Evolutionary conservation across 371 early-diverging fungal genomes (phyloP).

Genomic region (Apophysomyces trapeziformis): DNA sequence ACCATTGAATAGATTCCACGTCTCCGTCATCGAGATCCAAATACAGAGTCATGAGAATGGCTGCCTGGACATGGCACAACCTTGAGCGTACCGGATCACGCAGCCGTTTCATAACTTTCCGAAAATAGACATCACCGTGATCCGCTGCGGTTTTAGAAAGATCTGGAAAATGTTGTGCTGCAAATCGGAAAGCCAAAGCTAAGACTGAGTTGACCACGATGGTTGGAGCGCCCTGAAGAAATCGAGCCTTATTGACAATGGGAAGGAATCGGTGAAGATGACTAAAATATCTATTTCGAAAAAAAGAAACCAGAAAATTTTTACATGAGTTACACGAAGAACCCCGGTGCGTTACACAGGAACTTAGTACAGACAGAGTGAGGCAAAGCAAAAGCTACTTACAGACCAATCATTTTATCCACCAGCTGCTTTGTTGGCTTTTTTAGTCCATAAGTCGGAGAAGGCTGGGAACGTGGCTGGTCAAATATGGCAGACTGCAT

Average conservation of each 20-base stretch:
- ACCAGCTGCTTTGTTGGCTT: slow-evolving; percentile 21
- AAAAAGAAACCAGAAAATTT: slow-evolving; percentile 7
- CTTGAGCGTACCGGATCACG: slow-evolving; percentile 36
- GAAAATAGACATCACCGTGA: slow-evolving; percentile 44
- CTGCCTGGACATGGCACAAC: slow-evolving; percentile 50
- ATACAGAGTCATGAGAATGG: slow-evolving; percentile 46
- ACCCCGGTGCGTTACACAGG: neutral
- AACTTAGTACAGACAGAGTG: neutral
- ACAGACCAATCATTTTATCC: slow-evolving; percentile 33
- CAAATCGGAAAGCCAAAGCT: slow-evolving; percentile 55
- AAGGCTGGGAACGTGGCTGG: slow-evolving; percentile 16
- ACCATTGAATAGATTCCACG: slow-evolving; percentile 57
- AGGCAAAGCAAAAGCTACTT: slow-evolving; percentile 12
- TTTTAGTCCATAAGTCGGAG: slow-evolving; percentile 8
- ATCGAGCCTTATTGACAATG: slow-evolving; percentile 56
- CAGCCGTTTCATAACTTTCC: slow-evolving; percentile 41
- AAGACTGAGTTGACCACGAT: slow-evolving; percentile 53
- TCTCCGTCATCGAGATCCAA: slow-evolving; percentile 50
- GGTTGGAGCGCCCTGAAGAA: slow-evolving; percentile 46
- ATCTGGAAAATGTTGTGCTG: slow-evolving; percentile 32
- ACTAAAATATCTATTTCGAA: slow-evolving; percentile 48
- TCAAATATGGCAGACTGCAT: slow-evolving; percentile 41
- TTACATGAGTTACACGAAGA: slow-evolving; percentile 12
- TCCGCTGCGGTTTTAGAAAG: slow-evolving; percentile 34
- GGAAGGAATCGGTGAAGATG: slow-evolving; percentile 64